Conservation (phyloP, 768 basidiomycete species). For the Porphyrellus cyaneotinctus region DNA sequence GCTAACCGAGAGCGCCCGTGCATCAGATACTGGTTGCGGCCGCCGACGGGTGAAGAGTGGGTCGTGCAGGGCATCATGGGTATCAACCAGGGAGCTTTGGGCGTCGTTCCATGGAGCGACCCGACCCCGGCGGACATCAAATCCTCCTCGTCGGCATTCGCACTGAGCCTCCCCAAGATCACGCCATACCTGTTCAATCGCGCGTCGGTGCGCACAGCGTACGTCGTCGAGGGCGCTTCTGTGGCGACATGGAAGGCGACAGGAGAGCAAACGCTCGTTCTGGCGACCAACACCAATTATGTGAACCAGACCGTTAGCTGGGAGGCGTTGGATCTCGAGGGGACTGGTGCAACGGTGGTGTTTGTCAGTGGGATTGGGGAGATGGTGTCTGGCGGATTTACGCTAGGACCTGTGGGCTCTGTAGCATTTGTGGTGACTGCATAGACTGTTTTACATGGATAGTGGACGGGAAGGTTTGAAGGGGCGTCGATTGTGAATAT, state of each 20-base stretch:
- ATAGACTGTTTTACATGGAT: not conserved
- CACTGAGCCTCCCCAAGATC: constrained; percentile 20
- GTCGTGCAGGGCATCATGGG: constrained; percentile 60
- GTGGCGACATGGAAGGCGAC: constrained; percentile 47
- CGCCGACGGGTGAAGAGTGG: constrained; percentile 68
- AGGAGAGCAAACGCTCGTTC: constrained; percentile 39
- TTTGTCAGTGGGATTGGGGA: constrained; percentile 16
- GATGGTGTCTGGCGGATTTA: constrained; percentile 5
- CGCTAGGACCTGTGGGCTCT: constrained; percentile 21
- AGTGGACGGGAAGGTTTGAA: not conserved
- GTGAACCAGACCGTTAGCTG: constrained; percentile 33
- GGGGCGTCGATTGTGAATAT: too few species aligned
- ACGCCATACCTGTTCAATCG: constrained; percentile 45
- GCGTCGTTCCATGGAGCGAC: constrained; percentile 49
- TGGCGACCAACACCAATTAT: constrained; percentile 51
- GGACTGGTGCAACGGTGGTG: not conserved
- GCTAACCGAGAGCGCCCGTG: not conserved
- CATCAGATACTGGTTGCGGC: constrained; percentile 50
- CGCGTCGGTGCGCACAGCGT: constrained; percentile 35
- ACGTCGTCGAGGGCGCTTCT: constrained; percentile 41
- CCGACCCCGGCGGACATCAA: constrained; percentile 54
- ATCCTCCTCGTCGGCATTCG: constrained; percentile 39
- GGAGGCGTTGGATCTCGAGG: constrained; percentile 24
- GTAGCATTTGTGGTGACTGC: not conserved
- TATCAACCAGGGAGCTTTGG: constrained; percentile 67